Conservation (phyloP, 441 rosid species). For the Euphorbia schlechtendalii region DNA sequence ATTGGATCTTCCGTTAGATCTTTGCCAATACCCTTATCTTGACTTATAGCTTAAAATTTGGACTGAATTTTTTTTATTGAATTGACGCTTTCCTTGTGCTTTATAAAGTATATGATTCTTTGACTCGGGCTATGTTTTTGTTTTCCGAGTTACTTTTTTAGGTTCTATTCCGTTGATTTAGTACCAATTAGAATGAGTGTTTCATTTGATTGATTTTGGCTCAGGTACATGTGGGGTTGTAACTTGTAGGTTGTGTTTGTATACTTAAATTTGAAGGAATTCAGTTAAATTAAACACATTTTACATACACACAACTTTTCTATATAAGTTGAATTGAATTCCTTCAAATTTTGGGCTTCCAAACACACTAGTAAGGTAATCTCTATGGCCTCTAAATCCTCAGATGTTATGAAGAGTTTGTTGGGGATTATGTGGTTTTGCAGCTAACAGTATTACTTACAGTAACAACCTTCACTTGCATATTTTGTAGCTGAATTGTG, state of each 20-base stretch:
- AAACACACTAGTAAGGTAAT: too few species aligned
- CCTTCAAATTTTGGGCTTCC: too few species aligned
- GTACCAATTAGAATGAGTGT: not conserved
- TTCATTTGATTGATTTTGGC: not conserved
- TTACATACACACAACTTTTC: too few species aligned
- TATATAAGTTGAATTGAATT: too few species aligned
- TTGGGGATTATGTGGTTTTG: conserved; percentile 1
- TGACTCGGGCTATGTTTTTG: not conserved
- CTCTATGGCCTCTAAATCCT: too few species aligned
- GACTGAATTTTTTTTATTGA: conserved; percentile 7
- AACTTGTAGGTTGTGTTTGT: not conserved
- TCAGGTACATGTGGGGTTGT: not conserved
- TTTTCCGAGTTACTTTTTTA: not conserved
- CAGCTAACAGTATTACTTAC: too few species aligned
- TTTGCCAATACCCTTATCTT: not conserved
- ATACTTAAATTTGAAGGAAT: too few species aligned
- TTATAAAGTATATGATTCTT: conserved; percentile 3
- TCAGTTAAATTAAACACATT: too few species aligned
- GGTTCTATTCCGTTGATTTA: not conserved
- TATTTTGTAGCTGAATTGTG: not conserved
- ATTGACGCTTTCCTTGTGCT: conserved; percentile 4
- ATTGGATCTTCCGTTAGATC: conserved; percentile 22
- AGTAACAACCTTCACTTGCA: not conserved
- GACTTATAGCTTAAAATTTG: not conserved
- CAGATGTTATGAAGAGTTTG: not conserved